Conservation (phyloP, 2,329 filamentous ascomycete genomes). For the Emergomyces africanus region DNA sequence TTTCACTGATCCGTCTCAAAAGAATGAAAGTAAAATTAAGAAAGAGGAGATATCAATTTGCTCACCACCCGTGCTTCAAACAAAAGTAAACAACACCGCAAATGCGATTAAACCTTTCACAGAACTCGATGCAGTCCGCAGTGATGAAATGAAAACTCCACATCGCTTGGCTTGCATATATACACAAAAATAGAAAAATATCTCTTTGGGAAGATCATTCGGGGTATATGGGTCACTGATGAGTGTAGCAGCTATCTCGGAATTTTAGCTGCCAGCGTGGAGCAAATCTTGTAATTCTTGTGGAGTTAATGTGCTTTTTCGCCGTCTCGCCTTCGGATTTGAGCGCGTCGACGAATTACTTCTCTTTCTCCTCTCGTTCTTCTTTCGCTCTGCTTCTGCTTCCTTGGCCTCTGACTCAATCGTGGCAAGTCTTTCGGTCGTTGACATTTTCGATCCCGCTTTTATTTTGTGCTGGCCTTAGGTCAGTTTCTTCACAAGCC, state of each 20-base stretch:
- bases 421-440: slow-evolving; percentile 31
- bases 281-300: slow-evolving; percentile 6
- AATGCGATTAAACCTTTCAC: background rate
- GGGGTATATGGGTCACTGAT: background rate
- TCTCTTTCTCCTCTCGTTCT: slow-evolving; percentile 24
- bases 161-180: background rate
- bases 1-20: background rate
- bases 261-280: background rate
- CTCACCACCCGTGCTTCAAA: background rate
- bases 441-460: slow-evolving; percentile 19
- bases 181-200: background rate
- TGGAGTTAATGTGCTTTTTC: slow-evolving; percentile 11
- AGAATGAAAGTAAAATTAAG: background rate
- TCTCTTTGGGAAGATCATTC: background rate
- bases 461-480: slow-evolving; percentile 7
- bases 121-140: background rate
- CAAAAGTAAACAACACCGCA: background rate
- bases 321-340: slow-evolving; percentile 16
- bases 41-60: background rate
- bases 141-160: background rate
- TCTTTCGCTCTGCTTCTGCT: slow-evolving; percentile 23
- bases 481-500: slow-evolving; percentile 1
- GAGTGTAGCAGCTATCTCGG: background rate
- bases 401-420: slow-evolving; percentile 32
- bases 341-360: slow-evolving; percentile 16